Evolutionary conservation across 2,329 filamentous ascomycete species (phyloP), one percentile per base, ranked within the genome.

Genomic region (Neopestalotiopsis rosae): DNA sequence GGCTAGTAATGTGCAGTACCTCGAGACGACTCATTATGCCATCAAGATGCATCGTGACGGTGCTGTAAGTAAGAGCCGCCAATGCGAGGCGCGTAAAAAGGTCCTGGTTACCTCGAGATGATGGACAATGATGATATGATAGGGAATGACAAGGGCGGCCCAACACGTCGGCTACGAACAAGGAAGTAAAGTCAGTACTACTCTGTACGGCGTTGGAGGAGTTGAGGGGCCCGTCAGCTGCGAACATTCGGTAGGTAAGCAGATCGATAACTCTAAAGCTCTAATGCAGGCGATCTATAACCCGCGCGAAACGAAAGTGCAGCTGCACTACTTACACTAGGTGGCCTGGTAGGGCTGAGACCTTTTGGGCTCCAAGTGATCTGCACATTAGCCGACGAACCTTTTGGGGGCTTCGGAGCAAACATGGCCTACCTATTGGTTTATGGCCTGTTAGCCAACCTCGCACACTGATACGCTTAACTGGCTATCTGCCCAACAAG

Each of bases 311-410:
- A 52, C n/a, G 20, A 52, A 52, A 20, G 45, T 52, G 45, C 45
- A 52, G 45, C 45, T 38, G 34, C 34, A 38, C 34, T 52, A 52
- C 7, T 17, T 28, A 28, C 9, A n/a, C n/a, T 20, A n/a, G 57
- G n/a, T 59, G 61, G 38, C 40, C n/a, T 17, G 34, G 40, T 64
- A 64, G 61, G 61, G 61, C 61, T 64, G 61, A 64, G 61, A 32
- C 30, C 61, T 64, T 64, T 64, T 20, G 61, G 61, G 34, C 14
- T 49, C 34, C 34, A 4, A 34, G 13, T 10, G 12, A 64, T 24
- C 40, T 64, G 61, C 38, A 10, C 30, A 38, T 64, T 62, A 62
- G 59, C 24, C 32, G 24, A 28, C n/a, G 32, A 62, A 12, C n/a
- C 13, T n/a, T 28, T 38, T 38, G 34, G 34, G 59, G 34, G 59